Evolutionary conservation across 768 basidiomycete species (phyloP), one percentile per base, ranked within the genome.

Genomic region (Leccinum barrowsii): DNA sequence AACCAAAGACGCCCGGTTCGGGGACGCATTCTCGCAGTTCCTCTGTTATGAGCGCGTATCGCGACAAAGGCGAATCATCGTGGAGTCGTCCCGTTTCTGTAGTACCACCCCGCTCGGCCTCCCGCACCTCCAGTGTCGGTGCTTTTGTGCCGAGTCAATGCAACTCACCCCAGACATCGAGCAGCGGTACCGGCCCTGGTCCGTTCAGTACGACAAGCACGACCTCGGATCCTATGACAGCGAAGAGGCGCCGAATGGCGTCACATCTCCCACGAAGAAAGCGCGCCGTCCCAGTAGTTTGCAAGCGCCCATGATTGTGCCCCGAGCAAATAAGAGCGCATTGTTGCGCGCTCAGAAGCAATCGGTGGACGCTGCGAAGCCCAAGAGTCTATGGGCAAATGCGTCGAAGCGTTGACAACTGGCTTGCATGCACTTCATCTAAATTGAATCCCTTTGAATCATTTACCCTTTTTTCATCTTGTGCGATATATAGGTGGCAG

Each of bases 251-350:
- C 60, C n/a, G 19, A 63, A 65, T 11, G 63, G 59, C 5, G 58
- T 57, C 35, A 44, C 52, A 42, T 55, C 68, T 8, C 60, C 71
- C 11, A 73, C 76, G 2, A 74, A 76, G 49, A 60, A 49, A 50
- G 40, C 28, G 2, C 80, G 82, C 4, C 84, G 86, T 19, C 83
- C 80, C 3, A 83, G 82, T 67, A 86, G 85, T 64, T 67, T 82
- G 47, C 75, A 74, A 52, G 77, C 79, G 1, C 89, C 91, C 2
- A 76, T 79, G 4, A 89, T 92, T 59, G 70, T 72, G 8, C 92
- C 91, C 7, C 78, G 88, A 55, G 82, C 77, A 60, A 94, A 94
- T 72, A 85, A 80, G 70, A 91, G 86, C 64, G 90, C 92, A 2
- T 74, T 83, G 6, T 70, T 93, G 55, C 79, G 90, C 22, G 82